phyloP scores from a whole-genome alignment of 352 stramenopile species.

The Phytophthora pistaciae region DNA sequence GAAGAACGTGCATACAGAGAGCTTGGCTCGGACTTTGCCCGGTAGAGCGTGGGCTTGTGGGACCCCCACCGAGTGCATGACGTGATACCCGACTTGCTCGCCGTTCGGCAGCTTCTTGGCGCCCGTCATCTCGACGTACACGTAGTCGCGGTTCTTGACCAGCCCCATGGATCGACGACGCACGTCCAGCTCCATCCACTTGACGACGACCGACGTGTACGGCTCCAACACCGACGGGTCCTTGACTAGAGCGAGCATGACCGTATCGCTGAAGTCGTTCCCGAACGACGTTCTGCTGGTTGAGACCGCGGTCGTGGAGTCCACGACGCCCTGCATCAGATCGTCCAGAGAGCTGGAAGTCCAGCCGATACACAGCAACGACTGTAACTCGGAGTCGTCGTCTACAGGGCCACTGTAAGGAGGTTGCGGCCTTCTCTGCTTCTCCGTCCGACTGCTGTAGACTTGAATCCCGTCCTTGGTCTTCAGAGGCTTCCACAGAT shows the following conservation, averaged over 20 bases:
- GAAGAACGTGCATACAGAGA: constrained; percentile 46
- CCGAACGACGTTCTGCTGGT: constrained; percentile 1
- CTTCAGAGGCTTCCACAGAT: constrained; percentile 27
- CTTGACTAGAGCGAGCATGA: constrained; percentile 43
- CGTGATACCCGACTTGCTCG: constrained; percentile 53
- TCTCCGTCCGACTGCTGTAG: constrained; percentile 9
- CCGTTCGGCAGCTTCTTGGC: constrained; percentile 34
- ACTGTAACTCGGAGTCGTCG: constrained; percentile 14
- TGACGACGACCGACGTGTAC: constrained; percentile 38
- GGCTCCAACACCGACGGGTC: constrained; percentile 45
- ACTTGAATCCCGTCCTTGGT: constrained; percentile 8
- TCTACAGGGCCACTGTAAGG: background rate
- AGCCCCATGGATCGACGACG: constrained; percentile 30
- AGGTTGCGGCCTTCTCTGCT: background rate
- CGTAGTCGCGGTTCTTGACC: constrained; percentile 55
- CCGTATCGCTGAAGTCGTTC: constrained; percentile 41
- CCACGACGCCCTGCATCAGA: constrained; percentile 35
- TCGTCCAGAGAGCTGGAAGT: constrained; percentile 38
- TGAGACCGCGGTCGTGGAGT: constrained; percentile 31
- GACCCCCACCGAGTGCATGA: constrained; percentile 66
- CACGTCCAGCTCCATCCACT: constrained; percentile 42
- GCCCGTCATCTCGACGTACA: constrained; percentile 63
- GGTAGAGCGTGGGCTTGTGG: constrained; percentile 31
- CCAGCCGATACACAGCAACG: constrained; percentile 32
- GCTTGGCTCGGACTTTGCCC: constrained; percentile 44